phyloP scores from a whole-genome alignment of 2,329 filamentous ascomycete species.

The Aspergillus tanneri region DNA sequence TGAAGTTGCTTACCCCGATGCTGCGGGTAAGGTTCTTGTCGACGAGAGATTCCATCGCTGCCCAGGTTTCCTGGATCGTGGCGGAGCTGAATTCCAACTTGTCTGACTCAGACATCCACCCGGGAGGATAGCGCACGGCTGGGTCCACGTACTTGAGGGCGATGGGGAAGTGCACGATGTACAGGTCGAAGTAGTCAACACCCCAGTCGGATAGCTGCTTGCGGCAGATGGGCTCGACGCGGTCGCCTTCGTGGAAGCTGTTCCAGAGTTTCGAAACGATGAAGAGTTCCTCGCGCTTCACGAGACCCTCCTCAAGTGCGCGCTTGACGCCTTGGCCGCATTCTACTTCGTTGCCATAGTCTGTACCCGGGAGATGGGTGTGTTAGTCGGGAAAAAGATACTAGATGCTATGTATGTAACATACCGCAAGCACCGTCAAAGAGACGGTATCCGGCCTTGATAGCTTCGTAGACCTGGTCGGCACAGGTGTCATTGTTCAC shows the following conservation, averaged over 20 bases:
- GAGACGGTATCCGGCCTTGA: constrained; percentile 60
- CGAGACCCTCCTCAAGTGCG: constrained; percentile 76
- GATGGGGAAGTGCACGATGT: constrained; percentile 85
- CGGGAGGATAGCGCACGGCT: constrained; percentile 72
- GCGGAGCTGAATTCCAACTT: constrained; percentile 65
- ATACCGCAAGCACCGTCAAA: constrained; percentile 61
- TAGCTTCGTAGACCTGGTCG: constrained; percentile 73
- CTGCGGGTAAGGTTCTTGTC: constrained; percentile 65
- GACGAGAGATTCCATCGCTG: constrained; percentile 73
- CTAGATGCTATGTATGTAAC: constrained; percentile 17
- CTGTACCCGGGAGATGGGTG: constrained; percentile 41
- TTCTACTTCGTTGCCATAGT: constrained; percentile 82
- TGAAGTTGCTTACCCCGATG: constrained; percentile 84
- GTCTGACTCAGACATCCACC: constrained; percentile 67
- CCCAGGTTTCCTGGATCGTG: constrained; percentile 78
- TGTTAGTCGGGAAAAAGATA: constrained; percentile 2
- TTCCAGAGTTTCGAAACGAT: constrained; percentile 93
- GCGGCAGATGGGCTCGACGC: constrained; percentile 71
- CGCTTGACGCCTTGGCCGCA: constrained; percentile 73
- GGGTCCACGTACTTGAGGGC: constrained; percentile 84
- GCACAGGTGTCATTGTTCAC: constrained; percentile 70
- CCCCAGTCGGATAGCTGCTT: constrained; percentile 80
- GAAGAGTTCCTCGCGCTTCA: constrained; percentile 85
- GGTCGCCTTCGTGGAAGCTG: constrained; percentile 79
- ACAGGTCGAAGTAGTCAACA: constrained; percentile 86